Percentiles rank a stretch among this genome's conserved stretches.
phyloP scores from a whole-genome alignment of 257 asterid genomes.

The Salvia hispanica region DNA sequence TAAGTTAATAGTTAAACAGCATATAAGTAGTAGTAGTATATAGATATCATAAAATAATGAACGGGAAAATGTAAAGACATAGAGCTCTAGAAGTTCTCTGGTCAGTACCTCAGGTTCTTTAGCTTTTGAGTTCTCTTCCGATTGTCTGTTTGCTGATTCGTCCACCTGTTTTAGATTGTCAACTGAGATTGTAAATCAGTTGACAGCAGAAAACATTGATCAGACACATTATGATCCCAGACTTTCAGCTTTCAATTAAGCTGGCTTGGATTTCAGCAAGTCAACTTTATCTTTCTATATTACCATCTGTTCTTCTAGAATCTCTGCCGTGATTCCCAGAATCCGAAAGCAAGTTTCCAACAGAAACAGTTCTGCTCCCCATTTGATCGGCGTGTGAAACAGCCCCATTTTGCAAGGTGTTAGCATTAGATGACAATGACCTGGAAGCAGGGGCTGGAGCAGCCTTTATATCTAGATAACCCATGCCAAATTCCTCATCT shows the following conservation, averaged over 20 bases:
- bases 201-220: conserved; percentile 51
- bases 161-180: conserved; percentile 69
- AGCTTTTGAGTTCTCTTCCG: conserved; percentile 66
- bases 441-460: conserved; percentile 66
- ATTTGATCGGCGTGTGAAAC: conserved; percentile 62
- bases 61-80: conserved; percentile 14
- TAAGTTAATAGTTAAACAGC: conserved; percentile 6
- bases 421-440: conserved; percentile 55
- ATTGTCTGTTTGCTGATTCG: conserved; percentile 55
- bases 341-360: conserved; percentile 57
- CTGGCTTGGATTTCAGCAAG: conserved; percentile 51
- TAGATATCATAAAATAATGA: conserved; percentile 6
- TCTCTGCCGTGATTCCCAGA: conserved; percentile 60
- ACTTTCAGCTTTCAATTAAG: conserved; percentile 47
- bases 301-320: conserved; percentile 66
- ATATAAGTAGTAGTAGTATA: conserved; percentile 9
- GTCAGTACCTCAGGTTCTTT: conserved; percentile 86
- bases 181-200: conserved; percentile 48
- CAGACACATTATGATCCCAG: conserved; percentile 49
- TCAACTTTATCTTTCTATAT: conserved; percentile 47
- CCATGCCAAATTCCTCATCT: conserved; percentile 99
- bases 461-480: conserved; percentile 84
- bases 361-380: conserved; percentile 52
- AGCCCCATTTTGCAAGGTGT: conserved; percentile 59
- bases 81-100: conserved; percentile 11